These are phyloP conservation scores for Tetrahymena elliotti DNA, from an alignment of 73 alveolate genomes.

Conservation along the genomic window DNA sequence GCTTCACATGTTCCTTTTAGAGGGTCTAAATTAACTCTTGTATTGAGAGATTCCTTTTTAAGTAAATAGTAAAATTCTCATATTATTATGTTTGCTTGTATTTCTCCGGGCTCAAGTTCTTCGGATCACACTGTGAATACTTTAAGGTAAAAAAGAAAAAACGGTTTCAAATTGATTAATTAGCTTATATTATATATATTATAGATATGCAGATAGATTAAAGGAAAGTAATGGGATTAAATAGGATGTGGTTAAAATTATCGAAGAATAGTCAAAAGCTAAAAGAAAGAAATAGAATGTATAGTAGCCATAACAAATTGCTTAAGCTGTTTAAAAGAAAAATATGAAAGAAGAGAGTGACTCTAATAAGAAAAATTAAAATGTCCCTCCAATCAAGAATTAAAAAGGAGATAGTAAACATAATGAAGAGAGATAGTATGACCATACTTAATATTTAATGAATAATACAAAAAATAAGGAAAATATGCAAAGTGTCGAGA, in stretches of 20 bases:
- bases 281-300: neutral
- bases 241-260: neutral
- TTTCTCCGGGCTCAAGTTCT: slow-evolving; percentile 72
- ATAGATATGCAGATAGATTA: slow-evolving; percentile 77
- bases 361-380: slow-evolving; percentile 15
- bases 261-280: neutral
- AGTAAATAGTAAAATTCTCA: slow-evolving; percentile 61
- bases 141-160: neutral
- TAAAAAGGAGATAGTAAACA: neutral
- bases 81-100: slow-evolving; percentile 90
- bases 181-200: neutral
- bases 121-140: slow-evolving; percentile 89
- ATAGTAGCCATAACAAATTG: neutral
- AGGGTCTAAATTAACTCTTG: slow-evolving; percentile 91
- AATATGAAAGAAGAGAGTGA: slow-evolving; percentile 30
- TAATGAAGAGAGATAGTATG: neutral
- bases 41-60: slow-evolving; percentile 87
- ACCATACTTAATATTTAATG: neutral
- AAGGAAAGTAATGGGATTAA: slow-evolving; percentile 24
- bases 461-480: neutral
- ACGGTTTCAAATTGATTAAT: neutral
- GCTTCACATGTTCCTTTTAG: slow-evolving; percentile 94
- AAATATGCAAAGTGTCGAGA: neutral
- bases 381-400: neutral
- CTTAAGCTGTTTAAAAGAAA: slow-evolving; percentile 14